Base-by-base conservation (phyloP, 1,284 basidiomycete genomes). In the Bondarzewia mesenterica region DNA sequence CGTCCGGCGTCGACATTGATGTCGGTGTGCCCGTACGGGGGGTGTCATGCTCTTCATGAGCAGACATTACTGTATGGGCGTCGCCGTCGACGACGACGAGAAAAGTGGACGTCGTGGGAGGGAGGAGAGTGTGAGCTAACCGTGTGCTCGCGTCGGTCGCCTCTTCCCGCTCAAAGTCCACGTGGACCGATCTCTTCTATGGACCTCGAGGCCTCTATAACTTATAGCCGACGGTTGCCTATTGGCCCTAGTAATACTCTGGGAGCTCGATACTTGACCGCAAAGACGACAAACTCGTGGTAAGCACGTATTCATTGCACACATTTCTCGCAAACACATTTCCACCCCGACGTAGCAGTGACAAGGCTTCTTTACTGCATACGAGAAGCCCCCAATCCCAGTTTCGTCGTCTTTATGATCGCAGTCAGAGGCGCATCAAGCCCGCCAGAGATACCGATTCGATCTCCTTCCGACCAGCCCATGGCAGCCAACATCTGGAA, bases 401-500 rank as follows among this genome's bases (percentile, higher is more conserved):
- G 65, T 63, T 85, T 88, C 15, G 84, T 78, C 53, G 74, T 75
- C 67, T 89, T 89, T 61, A 88, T 82, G 45, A 86, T 73, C 15
- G 85, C 86, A 0, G 75, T 78, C 42, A 89, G 60, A 7, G 86
- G 86, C 6, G 63, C 75, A n/a, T 82, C 78, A 42, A 89, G 61
- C 1, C 75, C 74, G 26, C 78, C 80, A 7, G 75, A 79, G 7
- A 74, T 62, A 2, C 85, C 85, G 55, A 89, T 87, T 10, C 71
- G 68, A 27, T 76, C 70, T 1, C 86, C 86, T 54, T 87, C 83
- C 7, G 74, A 59, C 86, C 86, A 89, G 22, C 87, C 87, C 87
- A 90, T 89, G 43, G 72, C 69, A 15, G 81, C 75, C 52, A 91
- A 60, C 78, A 92, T 77, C 63, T 68, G 76, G 67, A 89, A 91